Conservation (phyloP, 345 rosid genomes). For the Euphorbia tirucalli region DNA sequence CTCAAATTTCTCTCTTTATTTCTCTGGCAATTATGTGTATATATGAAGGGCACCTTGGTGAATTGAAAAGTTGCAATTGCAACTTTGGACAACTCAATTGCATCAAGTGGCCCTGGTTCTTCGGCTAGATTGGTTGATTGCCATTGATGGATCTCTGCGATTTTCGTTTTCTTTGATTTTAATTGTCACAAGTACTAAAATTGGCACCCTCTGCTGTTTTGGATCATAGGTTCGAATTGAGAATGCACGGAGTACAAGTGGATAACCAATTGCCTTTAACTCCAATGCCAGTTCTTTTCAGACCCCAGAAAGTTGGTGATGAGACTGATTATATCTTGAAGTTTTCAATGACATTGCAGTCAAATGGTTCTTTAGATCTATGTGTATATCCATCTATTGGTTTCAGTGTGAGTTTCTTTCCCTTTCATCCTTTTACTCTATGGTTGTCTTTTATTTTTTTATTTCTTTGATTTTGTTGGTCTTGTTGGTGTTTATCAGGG, state of each 20-base stretch:
- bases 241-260: conserved; percentile 82
- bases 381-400: conserved; percentile 86
- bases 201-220: conserved; percentile 10
- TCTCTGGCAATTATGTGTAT: too few relatives aligned
- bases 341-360: conserved; percentile 72
- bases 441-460: not conserved
- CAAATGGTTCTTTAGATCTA: conserved; percentile 79
- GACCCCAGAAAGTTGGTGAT: conserved; percentile 80
- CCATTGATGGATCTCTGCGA: conserved; percentile 6
- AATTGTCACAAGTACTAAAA: conserved; percentile 4
- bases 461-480: conserved; percentile 12
- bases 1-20: too few relatives aligned
- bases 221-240: conserved; percentile 67
- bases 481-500: conserved; percentile 47
- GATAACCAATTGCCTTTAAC: conserved; percentile 96
- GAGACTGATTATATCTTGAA: conserved; percentile 67
- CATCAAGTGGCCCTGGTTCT: not conserved
- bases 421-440: conserved; percentile 8
- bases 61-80: not conserved
- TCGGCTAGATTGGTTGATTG: not conserved
- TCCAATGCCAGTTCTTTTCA: conserved; percentile 92
- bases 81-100: not conserved
- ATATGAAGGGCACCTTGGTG: not conserved
- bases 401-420: conserved; percentile 52
- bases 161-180: not conserved